These are phyloP conservation scores for Cyclotella baltica DNA, from an alignment of 108 stramenopile genomes.

Conservation along the genomic window DNA sequence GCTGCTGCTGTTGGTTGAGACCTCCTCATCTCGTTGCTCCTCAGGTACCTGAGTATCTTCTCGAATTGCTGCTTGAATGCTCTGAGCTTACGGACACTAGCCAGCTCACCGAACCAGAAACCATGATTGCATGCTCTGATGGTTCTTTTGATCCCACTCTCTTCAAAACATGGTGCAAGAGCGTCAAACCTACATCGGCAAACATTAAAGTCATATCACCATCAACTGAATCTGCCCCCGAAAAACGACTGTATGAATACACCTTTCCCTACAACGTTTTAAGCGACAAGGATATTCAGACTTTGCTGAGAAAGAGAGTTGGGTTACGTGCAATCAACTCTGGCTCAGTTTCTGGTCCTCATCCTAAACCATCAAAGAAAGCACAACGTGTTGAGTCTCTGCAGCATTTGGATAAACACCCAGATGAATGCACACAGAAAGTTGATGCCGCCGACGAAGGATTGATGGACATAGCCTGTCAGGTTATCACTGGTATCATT, in stretches of 20 bases:
- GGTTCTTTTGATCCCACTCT: too few relatives aligned
- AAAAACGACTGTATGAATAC: not conserved
- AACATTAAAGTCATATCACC: not conserved
- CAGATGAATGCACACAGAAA: not conserved
- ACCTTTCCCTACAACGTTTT: slow-evolving; percentile 27
- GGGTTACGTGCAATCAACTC: not conserved
- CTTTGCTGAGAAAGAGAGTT: slow-evolving; percentile 3
- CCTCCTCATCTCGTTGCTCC: too few relatives aligned
- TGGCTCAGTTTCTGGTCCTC: slow-evolving; percentile 8
- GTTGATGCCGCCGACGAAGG: not conserved
- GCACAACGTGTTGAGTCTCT: slow-evolving; percentile 9
- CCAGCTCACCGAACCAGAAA: too few relatives aligned
- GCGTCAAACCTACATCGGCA: not conserved
- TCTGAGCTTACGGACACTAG: too few relatives aligned
- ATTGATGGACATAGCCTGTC: too few relatives aligned
- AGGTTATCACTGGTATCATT: too few relatives aligned
- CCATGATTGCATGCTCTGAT: too few relatives aligned
- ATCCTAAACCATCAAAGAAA: slow-evolving; percentile 7
- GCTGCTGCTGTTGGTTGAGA: too few relatives aligned
- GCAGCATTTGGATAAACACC: not conserved
- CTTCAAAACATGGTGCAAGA: slow-evolving; percentile 23
- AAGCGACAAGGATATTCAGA: slow-evolving; percentile 5
- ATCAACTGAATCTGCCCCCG: not conserved
- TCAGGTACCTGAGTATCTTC: not conserved
- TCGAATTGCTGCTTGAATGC: slow-evolving; percentile 7